These are phyloP conservation scores for Bipolaris zeicola DNA, from an alignment of 2,329 filamentous ascomycete genomes.

Conservation along the genomic window DNA sequence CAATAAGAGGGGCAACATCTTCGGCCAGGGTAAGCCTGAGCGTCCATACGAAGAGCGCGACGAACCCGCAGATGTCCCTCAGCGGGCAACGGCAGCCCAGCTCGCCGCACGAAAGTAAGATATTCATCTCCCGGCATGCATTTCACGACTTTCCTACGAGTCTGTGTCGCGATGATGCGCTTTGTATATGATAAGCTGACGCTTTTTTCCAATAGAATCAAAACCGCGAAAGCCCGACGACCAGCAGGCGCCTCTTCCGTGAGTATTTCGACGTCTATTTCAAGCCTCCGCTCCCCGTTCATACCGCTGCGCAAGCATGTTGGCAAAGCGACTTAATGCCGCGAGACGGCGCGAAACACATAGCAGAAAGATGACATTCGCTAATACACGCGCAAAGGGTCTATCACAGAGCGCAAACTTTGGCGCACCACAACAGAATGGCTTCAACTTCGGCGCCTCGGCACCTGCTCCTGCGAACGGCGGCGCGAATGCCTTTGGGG, in stretches of 20 bases:
- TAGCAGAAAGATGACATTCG: slow-evolving; percentile 14
- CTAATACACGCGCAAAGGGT: slow-evolving; percentile 31
- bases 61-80: slow-evolving; percentile 52
- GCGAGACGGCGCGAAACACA: slow-evolving; percentile 17
- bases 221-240: slow-evolving; percentile 33
- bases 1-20: slow-evolving; percentile 35
- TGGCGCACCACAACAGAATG: slow-evolving; percentile 20
- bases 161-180: slow-evolving; percentile 4
- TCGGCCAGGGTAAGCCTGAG: slow-evolving; percentile 38
- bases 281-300: slow-evolving; percentile 6
- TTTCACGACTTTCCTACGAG: background rate
- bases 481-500: slow-evolving; percentile 15
- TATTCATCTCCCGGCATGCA: slow-evolving; percentile 6
- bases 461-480: slow-evolving; percentile 22
- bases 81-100: slow-evolving; percentile 61
- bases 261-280: slow-evolving; percentile 24
- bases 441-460: slow-evolving; percentile 34
- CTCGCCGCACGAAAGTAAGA: slow-evolving; percentile 62
- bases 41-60: slow-evolving; percentile 35
- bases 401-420: slow-evolving; percentile 32
- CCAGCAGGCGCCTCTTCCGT: slow-evolving; percentile 33
- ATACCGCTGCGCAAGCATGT: slow-evolving; percentile 10
- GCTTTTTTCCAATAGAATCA: slow-evolving; percentile 31
- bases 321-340: slow-evolving; percentile 11
- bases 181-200: slow-evolving; percentile 23